Evolutionary conservation across 805 yeast species (phyloP), one percentile per base, ranked within the genome.

Genomic region (baker's yeast (Saccharomyces cerevisiae)): DNA sequence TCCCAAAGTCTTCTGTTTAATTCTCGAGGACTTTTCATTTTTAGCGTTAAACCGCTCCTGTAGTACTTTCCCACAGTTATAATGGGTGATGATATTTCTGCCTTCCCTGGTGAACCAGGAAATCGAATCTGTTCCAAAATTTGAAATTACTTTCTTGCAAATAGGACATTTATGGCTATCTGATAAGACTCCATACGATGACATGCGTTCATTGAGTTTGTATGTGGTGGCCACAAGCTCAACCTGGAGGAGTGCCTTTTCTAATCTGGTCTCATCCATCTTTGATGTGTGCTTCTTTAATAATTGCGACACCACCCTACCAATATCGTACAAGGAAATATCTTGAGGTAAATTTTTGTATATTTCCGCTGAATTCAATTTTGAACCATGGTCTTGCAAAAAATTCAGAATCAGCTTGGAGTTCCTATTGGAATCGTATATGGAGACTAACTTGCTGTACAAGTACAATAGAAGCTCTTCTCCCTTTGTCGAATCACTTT

Each of bases 121-220:
- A 11, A 60, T 55, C 9, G 57, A 54, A 43, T 65, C 68, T 8
- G 64, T 58, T 1, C 57, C 48, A 10, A 58, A 55, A 14, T 60
- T 48, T 2, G 61, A 49, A 46, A 66, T 57, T 1, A 50, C 32
- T 59, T 82, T 83, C 24, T 73, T 70, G 68, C 96, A 89, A 17
- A 81, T 74, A 2, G 69, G 61, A 64, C 96, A 89, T n/a, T 66
- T 66, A 36, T 76, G 69, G 21, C 75, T 73, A 13, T 78, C 76
- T 11, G 78, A 70, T 24, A 81, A 53, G 49, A 58, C 65, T 2
- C 70, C 70, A 67, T 62, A 72, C 61, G 53, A 69, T 58, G 65
- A 74, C 60, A 67, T 75, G 46, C 66, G 62, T 26, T 65, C 65
- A 57, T 76, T 72, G n/a, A 78, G 69, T 49, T 66, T 69, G 60